Percentiles rank a stretch among this genome's conserved stretches.
Evolutionary conservation across 208 protist species (phyloP).

Genomic region (Acanthamoeba rhysodes): DNA sequence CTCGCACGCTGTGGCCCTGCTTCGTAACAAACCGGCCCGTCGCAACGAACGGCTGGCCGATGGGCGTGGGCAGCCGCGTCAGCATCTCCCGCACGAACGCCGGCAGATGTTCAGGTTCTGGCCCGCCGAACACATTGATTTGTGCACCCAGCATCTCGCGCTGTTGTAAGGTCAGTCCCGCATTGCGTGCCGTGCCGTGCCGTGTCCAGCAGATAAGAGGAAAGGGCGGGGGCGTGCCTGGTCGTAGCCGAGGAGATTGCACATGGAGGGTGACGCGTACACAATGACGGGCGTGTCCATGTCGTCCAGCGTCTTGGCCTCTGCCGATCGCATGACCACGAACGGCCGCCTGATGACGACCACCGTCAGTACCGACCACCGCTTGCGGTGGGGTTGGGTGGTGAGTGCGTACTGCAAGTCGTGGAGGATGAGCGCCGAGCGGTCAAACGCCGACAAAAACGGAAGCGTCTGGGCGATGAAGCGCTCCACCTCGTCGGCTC

Average conservation of each 20-base stretch:
- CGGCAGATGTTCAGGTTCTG: background rate
- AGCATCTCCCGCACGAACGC: background rate
- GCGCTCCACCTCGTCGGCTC: no score
- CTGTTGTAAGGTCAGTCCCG: background rate
- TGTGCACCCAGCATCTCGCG: background rate
- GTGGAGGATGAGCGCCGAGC: no score
- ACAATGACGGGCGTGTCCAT: background rate
- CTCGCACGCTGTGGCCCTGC: background rate
- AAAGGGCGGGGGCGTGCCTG: background rate
- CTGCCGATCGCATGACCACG: background rate
- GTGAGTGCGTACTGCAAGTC: no score
- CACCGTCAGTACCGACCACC: background rate
- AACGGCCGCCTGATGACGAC: background rate
- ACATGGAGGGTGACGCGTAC: background rate
- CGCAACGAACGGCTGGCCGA: background rate
- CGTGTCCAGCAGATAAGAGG: background rate
- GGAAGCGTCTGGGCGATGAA: no score
- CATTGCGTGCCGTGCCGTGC: no score
- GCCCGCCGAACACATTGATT: background rate
- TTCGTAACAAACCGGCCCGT: background rate
- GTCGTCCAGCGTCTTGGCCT: constrained; percentile 4
- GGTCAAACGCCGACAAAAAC: no score
- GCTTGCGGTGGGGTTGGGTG: no score
- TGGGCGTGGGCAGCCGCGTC: background rate
- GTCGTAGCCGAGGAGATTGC: background rate